These are phyloP conservation scores for Pilaira anomala DNA, from an alignment of 192 early-diverging fungal genomes.

Conservation along the genomic window DNA sequence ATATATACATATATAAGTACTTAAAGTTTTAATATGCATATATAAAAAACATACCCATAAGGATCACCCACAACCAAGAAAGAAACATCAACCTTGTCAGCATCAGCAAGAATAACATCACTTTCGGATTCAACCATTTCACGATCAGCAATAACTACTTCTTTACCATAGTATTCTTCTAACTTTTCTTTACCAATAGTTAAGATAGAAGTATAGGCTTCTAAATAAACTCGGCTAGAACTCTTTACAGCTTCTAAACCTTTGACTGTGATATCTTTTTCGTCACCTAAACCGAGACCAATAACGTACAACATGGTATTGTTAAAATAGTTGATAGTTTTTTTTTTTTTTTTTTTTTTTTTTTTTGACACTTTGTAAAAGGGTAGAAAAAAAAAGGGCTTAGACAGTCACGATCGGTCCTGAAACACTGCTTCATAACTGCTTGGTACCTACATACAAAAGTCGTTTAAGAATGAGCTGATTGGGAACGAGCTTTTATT, in stretches of 20 bases:
- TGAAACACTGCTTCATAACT: too few species aligned
- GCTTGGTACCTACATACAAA: too few species aligned
- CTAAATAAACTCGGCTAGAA: constrained; percentile 88
- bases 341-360: not conserved
- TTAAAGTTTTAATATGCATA: not conserved
- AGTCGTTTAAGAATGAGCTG: too few species aligned
- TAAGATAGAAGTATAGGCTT: constrained; percentile 94
- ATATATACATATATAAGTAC: not conserved
- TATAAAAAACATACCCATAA: constrained; percentile 56
- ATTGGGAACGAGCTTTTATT: too few species aligned
- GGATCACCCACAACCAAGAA: constrained; percentile 98
- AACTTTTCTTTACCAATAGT: constrained; percentile 78
- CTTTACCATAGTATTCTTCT: constrained; percentile 86
- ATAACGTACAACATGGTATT: constrained; percentile 77
- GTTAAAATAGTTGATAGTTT: not conserved
- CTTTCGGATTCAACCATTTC: constrained; percentile 95
- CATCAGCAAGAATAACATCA: constrained; percentile 84
- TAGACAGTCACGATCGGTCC: too few species aligned
- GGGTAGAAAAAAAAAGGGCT: too few species aligned
- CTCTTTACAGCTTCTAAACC: constrained; percentile 89
- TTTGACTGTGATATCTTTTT: constrained; percentile 95
- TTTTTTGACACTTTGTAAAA: too few species aligned
- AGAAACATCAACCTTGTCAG: constrained; percentile 85
- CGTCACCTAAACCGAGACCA: constrained; percentile 93
- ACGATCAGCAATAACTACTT: constrained; percentile 87